Conservation (phyloP, 1,139 yeast species). For the Blastobotrys malaysiensis region DNA sequence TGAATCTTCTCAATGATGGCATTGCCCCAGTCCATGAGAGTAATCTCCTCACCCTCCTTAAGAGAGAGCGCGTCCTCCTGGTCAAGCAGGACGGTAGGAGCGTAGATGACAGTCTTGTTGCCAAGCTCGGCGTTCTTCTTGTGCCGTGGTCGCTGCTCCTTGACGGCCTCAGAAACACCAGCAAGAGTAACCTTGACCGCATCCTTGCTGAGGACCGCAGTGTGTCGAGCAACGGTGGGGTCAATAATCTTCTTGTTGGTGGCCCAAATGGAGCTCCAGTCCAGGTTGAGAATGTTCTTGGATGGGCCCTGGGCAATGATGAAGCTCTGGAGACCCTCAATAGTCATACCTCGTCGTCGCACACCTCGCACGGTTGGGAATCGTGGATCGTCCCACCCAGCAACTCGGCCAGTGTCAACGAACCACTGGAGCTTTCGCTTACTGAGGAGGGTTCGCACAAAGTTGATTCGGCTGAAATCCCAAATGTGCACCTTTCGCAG, state of each 20-base stretch:
- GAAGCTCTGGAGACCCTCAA: constrained; percentile 91
- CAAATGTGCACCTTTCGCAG: constrained; percentile 91
- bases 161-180: constrained; percentile 56
- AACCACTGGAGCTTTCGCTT: constrained; percentile 98
- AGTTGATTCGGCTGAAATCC: constrained; percentile 97
- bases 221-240: constrained; percentile 92
- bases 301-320: constrained; percentile 96
- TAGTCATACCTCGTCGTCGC: constrained; percentile 98
- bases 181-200: constrained; percentile 52
- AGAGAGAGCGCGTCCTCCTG: constrained; percentile 81
- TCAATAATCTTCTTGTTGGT: constrained; percentile 93
- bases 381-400: constrained; percentile 97
- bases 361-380: constrained; percentile 99
- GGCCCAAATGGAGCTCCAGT: constrained; percentile 97
- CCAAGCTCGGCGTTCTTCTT: constrained; percentile 95
- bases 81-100: constrained; percentile 65
- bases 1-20: constrained; percentile 69
- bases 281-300: constrained; percentile 89
- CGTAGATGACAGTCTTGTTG: constrained; percentile 66
- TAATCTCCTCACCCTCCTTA: constrained; percentile 72
- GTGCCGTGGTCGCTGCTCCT: constrained; percentile 83
- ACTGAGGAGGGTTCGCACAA: constrained; percentile 86
- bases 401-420: constrained; percentile 80
- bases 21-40: constrained; percentile 99
- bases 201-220: constrained; percentile 61